A percentile compares a stretch with the other conserved stretches of the same genome.
Evolutionary conservation across 139 green algal genomes (phyloP).

Genomic region (Mychonastes homosphaera): DNA sequence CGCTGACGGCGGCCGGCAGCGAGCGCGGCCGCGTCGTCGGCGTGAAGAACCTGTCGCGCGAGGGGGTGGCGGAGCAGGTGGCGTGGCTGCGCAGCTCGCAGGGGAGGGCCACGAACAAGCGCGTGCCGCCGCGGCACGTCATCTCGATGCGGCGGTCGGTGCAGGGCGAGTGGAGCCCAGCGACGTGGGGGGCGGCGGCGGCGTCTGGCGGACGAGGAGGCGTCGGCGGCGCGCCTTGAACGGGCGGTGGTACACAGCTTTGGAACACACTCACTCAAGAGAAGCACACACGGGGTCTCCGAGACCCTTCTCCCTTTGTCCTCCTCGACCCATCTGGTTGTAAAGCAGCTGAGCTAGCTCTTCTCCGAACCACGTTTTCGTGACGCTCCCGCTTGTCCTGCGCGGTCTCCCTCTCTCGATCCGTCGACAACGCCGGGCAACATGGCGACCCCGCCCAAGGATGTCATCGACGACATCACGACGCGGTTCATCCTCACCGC

Average conservation of each 20-base stretch:
- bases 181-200: not conserved
- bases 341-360: too few relatives aligned
- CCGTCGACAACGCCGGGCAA: too few relatives aligned
- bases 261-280: too few relatives aligned
- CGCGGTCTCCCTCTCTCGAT: too few relatives aligned
- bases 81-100: constrained; percentile 17
- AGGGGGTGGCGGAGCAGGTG: constrained; percentile 4
- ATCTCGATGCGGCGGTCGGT: constrained; percentile 10
- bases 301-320: too few relatives aligned
- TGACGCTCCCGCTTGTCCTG: too few relatives aligned
- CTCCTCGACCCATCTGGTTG: too few relatives aligned
- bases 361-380: too few relatives aligned
- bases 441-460: constrained; percentile 26
- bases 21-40: constrained; percentile 4
- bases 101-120: not conserved
- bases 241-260: too few relatives aligned
- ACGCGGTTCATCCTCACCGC: constrained; percentile 79
- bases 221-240: too few relatives aligned
- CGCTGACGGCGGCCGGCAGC: not conserved
- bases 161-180: constrained; percentile 7
- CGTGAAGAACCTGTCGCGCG: not conserved
- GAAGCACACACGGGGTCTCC: too few relatives aligned
- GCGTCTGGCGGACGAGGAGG: too few relatives aligned
- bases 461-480: constrained; percentile 66
- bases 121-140: constrained; percentile 13